phyloP scores from a whole-genome alignment of 1,284 basidiomycete species.

The Ceratobasidium sp. region DNA sequence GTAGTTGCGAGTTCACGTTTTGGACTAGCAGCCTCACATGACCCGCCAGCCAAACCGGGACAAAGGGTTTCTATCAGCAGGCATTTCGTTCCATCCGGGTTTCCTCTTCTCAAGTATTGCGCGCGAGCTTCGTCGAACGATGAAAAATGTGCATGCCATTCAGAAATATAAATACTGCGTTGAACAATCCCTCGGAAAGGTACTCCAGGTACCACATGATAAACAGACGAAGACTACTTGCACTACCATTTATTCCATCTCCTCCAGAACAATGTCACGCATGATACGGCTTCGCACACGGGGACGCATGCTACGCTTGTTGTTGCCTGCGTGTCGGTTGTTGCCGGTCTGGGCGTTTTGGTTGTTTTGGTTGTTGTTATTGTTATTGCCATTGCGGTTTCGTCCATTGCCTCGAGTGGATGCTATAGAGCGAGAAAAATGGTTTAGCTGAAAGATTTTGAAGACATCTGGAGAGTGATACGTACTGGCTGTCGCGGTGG shows the following conservation, averaged over 20 bases:
- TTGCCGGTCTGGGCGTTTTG: conserved; percentile 1
- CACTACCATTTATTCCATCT: neutral
- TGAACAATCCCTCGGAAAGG: too few species aligned
- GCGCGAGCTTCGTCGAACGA: too few species aligned
- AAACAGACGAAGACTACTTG: too few species aligned
- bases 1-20: too few species aligned
- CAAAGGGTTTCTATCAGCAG: too few species aligned
- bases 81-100: too few species aligned
- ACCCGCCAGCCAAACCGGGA: too few species aligned
- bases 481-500: conserved; percentile 32
- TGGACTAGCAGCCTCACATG: too few species aligned
- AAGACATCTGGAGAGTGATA: neutral
- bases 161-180: too few species aligned
- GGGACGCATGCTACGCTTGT: conserved; percentile 3
- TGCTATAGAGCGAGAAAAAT: neutral
- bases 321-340: neutral
- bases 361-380: neutral
- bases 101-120: too few species aligned
- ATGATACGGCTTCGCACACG: conserved; percentile 38
- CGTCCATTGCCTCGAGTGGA: conserved; percentile 34
- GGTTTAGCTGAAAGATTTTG: neutral
- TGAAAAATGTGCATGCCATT: too few species aligned
- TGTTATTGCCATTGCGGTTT: conserved; percentile 1
- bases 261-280: conserved; percentile 32
- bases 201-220: too few species aligned